phyloP scores from a whole-genome alignment of 139 green algal species.

The Chlamydomonas eustigma region DNA sequence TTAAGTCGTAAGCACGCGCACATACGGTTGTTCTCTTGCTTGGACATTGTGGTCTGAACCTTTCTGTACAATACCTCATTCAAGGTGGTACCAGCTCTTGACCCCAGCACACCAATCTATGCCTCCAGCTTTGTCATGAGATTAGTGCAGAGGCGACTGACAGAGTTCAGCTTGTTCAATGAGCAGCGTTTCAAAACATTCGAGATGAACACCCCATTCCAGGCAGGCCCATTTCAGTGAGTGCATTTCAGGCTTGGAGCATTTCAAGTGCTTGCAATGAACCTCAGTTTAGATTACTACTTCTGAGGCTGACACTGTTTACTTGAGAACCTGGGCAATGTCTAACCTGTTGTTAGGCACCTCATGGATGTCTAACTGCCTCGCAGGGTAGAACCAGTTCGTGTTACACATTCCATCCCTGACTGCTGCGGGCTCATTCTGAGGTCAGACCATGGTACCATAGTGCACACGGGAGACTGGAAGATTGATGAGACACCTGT shows the following conservation, averaged over 20 bases:
- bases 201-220: constrained; percentile 62
- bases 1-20: background rate
- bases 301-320: too few species aligned
- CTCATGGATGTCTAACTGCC: background rate
- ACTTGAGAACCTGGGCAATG: too few species aligned
- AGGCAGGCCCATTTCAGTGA: constrained; percentile 75
- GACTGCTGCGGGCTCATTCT: constrained; percentile 95
- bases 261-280: too few species aligned
- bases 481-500: constrained; percentile 97
- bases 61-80: background rate
- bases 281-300: too few species aligned
- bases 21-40: background rate
- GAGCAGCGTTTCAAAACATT: constrained; percentile 58
- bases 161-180: constrained; percentile 92
- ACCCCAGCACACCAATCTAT: constrained; percentile 91
- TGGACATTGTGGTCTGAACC: background rate
- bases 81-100: constrained; percentile 85
- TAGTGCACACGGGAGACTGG: constrained; percentile 94
- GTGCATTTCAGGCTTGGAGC: too few species aligned
- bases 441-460: constrained; percentile 81
- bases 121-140: constrained; percentile 87
- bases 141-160: constrained; percentile 81
- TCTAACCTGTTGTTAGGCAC: background rate
- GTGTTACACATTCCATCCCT: constrained; percentile 97
- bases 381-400: constrained; percentile 71